Conservation (phyloP, 495 filamentous ascomycete species). For the Aspergillus hancockii region DNA sequence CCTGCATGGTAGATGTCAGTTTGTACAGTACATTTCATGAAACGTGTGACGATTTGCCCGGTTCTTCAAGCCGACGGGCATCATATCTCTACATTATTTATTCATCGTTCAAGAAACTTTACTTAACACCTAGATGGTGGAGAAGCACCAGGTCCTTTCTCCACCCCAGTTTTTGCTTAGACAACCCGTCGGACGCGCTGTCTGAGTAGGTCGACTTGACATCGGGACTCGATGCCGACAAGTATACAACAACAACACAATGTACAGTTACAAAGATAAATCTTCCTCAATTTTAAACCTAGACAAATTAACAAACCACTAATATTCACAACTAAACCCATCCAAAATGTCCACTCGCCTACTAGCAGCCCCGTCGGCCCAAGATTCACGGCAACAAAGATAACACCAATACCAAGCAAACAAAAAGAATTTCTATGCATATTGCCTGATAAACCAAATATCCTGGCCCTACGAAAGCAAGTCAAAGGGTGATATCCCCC, state of each 20-base stretch:
- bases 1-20: background rate
- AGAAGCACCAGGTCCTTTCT: too few relatives aligned
- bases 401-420: background rate
- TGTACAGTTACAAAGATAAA: background rate
- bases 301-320: background rate
- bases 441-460: slow-evolving; percentile 23
- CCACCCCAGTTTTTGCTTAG: too few relatives aligned
- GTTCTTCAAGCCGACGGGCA: too few relatives aligned
- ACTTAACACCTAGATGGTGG: too few relatives aligned
- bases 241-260: background rate
- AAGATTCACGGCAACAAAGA: background rate
- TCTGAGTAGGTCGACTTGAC: background rate
- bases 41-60: background rate
- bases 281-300: background rate
- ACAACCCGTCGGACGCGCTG: background rate
- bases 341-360: background rate
- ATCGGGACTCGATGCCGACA: background rate
- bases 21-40: background rate
- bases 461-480: slow-evolving; percentile 14
- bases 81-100: too few relatives aligned
- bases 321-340: background rate
- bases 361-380: background rate
- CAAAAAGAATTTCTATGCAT: slow-evolving; percentile 26
- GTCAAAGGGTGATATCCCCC: slow-evolving; percentile 19
- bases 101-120: too few relatives aligned